Conservation (phyloP, 192 early-diverging fungal species). For the Gorgonomyces haynaldii region DNA sequence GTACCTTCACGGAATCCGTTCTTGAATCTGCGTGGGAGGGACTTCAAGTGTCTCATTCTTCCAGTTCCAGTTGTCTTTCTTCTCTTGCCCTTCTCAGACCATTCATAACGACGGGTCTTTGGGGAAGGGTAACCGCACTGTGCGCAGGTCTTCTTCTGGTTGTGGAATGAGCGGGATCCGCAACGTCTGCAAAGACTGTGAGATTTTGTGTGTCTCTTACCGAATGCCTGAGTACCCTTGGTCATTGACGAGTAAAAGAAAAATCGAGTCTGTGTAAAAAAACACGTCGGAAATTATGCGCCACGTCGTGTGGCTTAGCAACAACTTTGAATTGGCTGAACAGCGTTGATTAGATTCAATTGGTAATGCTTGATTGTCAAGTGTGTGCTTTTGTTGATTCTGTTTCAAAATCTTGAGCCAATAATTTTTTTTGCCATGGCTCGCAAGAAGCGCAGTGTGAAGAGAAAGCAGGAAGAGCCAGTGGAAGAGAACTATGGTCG, state of each 20-base stretch:
- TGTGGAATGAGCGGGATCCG: conserved; percentile 95
- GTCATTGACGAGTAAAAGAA: conserved; percentile 41
- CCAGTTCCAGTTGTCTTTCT: conserved; percentile 99
- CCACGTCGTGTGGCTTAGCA: too few relatives aligned
- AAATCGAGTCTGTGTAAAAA: not conserved
- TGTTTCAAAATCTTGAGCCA: not conserved
- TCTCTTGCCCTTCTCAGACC: conserved; percentile 90
- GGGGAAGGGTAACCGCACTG: conserved; percentile 97
- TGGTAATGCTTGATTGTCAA: too few relatives aligned
- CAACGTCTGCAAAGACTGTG: conserved; percentile 98
- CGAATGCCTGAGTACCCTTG: conserved; percentile 98
- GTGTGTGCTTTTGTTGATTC: not conserved
- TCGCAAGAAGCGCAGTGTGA: not conserved
- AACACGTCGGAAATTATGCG: too few relatives aligned
- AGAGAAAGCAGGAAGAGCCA: not conserved
- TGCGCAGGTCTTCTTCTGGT: conserved; percentile 99
- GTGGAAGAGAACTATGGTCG: too few relatives aligned
- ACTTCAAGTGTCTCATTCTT: conserved; percentile 93
- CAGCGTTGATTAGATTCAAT: too few relatives aligned
- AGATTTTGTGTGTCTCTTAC: conserved; percentile 99
- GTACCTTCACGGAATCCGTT: conserved; percentile 87
- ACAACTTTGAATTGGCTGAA: too few relatives aligned
- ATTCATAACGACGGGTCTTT: conserved; percentile 93
- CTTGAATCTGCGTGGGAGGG: conserved; percentile 85
- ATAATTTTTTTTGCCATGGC: not conserved